phyloP scores from a whole-genome alignment of 192 early-diverging fungal species.

The Thoreauomyces humboldtii region DNA sequence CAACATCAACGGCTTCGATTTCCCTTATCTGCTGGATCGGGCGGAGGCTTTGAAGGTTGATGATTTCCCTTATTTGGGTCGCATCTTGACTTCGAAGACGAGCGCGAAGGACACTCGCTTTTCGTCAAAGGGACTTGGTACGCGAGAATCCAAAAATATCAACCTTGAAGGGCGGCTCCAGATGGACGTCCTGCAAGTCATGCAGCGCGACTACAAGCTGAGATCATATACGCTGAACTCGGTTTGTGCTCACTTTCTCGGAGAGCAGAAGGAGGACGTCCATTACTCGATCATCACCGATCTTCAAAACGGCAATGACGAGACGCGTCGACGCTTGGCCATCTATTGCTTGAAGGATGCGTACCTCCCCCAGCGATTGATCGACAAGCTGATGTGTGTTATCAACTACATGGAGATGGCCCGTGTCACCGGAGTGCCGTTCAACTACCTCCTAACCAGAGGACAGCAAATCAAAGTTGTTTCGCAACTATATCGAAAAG shows the following conservation, averaged over 20 bases:
- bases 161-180: conserved; percentile 89
- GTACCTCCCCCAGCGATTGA: conserved; percentile 83
- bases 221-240: conserved; percentile 95
- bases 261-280: conserved; percentile 98
- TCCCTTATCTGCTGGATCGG: conserved; percentile 91
- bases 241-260: conserved; percentile 91
- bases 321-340: conserved; percentile 90
- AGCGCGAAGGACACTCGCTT: conserved; percentile 80
- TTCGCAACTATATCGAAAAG: conserved; percentile 90
- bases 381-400: conserved; percentile 97
- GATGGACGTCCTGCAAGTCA: conserved; percentile 88
- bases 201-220: conserved; percentile 94
- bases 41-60: conserved; percentile 72
- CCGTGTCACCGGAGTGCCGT: conserved; percentile 92
- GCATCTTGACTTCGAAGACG: conserved; percentile 45
- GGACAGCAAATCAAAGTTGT: conserved; percentile 99
- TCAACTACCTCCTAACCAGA: conserved; percentile 88
- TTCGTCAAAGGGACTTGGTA: conserved; percentile 90
- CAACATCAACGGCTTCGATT: conserved; percentile 96
- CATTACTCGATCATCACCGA: conserved; percentile 98
- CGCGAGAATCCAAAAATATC: conserved; percentile 85
- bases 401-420: conserved; percentile 99
- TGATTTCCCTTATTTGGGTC: conserved; percentile 82
- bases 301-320: conserved; percentile 91
- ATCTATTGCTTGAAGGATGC: conserved; percentile 95